phyloP scores from a whole-genome alignment of 164 flowering plant species.

The Houttuynia cordata region DNA sequence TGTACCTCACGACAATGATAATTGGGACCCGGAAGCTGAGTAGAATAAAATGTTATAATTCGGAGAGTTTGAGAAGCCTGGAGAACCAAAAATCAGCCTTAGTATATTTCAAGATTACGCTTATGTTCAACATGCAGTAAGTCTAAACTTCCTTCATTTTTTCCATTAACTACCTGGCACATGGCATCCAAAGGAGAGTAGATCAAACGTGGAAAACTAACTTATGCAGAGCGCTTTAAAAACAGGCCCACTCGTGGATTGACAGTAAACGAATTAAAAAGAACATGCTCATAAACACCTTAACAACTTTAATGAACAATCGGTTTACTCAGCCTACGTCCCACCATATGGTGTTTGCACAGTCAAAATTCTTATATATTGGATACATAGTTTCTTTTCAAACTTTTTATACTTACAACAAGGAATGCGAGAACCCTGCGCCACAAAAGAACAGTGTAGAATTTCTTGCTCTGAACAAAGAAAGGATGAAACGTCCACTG shows the following conservation, averaged over 20 bases:
- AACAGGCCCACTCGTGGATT: too few species aligned
- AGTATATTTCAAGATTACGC: not conserved
- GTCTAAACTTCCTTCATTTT: too few species aligned
- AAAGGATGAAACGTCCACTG: constrained; percentile 99
- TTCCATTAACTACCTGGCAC: not conserved
- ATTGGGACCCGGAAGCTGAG: constrained; percentile 98
- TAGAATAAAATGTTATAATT: constrained; percentile 79
- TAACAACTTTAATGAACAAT: too few species aligned
- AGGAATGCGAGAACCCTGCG: constrained; percentile 93
- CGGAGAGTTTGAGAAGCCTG: constrained; percentile 88
- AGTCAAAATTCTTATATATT: too few species aligned
- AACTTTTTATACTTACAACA: constrained; percentile 71
- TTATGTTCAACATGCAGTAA: too few species aligned
- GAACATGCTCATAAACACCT: too few species aligned
- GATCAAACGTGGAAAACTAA: not conserved
- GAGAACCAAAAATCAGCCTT: constrained; percentile 5
- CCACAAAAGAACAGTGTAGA: constrained; percentile 94
- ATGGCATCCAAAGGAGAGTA: not conserved
- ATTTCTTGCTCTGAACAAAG: constrained; percentile 72
- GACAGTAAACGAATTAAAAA: too few species aligned
- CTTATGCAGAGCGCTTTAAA: not conserved
- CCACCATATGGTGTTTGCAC: too few species aligned
- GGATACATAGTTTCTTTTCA: too few species aligned
- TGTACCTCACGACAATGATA: constrained; percentile 96
- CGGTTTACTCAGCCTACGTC: too few species aligned